Evolutionary conservation across 495 filamentous ascomycete species (phyloP).

Genomic region (Talaromyces liani): DNA sequence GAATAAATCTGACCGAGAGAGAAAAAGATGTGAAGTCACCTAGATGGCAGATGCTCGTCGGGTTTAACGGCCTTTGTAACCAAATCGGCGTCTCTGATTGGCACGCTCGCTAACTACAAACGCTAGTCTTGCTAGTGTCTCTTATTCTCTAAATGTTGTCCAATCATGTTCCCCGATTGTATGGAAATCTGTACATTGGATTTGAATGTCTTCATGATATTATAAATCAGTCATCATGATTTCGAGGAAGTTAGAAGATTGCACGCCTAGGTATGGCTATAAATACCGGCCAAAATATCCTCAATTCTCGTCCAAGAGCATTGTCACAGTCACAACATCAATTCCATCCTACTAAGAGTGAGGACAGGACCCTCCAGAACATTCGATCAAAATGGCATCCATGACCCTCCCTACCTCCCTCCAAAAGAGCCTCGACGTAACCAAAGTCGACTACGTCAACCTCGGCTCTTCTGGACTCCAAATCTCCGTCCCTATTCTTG

Average conservation of each 20-base stretch:
- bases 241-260: not conserved
- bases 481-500: conserved; percentile 56
- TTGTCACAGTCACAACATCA: not conserved
- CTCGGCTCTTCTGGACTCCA: conserved; percentile 57
- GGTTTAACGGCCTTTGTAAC: not conserved
- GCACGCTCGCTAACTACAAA: not conserved
- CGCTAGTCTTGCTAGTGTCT: not conserved
- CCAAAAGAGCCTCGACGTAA: not conserved
- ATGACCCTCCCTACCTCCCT: not conserved
- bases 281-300: not conserved
- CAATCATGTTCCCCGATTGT: not conserved
- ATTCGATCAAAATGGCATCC: not conserved
- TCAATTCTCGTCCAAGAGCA: not conserved
- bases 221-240: not conserved
- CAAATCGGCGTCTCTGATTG: not conserved
- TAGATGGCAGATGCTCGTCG: not conserved
- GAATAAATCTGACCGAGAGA: no score
- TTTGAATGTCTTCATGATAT: not conserved
- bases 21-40: not conserved
- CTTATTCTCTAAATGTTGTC: not conserved
- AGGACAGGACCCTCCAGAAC: no score
- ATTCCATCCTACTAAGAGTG: not conserved
- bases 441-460: not conserved
- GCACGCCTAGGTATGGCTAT: not conserved
- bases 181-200: not conserved